These are phyloP conservation scores for Trichoderma orchidacearum DNA, from an alignment of 495 filamentous ascomycete genomes.

Conservation along the genomic window DNA sequence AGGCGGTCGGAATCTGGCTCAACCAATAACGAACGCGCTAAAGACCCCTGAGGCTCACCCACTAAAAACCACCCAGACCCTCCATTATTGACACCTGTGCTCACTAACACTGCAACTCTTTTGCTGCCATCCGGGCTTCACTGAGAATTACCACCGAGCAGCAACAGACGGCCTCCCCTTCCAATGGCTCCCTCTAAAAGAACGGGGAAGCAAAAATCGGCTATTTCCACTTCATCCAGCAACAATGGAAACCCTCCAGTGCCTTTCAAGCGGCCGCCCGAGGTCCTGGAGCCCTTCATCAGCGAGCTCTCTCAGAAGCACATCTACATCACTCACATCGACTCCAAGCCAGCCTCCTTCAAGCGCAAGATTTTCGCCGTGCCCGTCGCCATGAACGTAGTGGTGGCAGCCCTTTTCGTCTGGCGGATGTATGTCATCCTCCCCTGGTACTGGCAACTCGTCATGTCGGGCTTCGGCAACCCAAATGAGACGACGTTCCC, in stretches of 20 bases:
- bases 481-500: constrained; percentile 44
- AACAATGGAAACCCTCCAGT: constrained; percentile 22
- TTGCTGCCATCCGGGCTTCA: too few species aligned
- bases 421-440: constrained; percentile 46
- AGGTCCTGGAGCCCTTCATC: constrained; percentile 46
- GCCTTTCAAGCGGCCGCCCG: constrained; percentile 51
- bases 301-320: constrained; percentile 42
- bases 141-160: background rate
- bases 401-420: constrained; percentile 41
- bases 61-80: background rate
- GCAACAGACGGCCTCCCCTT: background rate
- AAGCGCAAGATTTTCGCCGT: constrained; percentile 68
- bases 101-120: too few species aligned
- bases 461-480: constrained; percentile 46
- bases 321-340: constrained; percentile 71
- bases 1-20: background rate
- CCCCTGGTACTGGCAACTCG: constrained; percentile 52
- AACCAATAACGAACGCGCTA: too few species aligned
- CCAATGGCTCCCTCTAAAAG: constrained; percentile 12
- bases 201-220: constrained; percentile 5
- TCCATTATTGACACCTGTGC: too few species aligned
- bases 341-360: constrained; percentile 44
- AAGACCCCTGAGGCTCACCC: background rate
- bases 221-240: background rate
- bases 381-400: constrained; percentile 54